A percentile compares a stretch with the other conserved stretches of the same genome.
Conservation (phyloP, 768 basidiomycete genomes). For the Pleurotus giganteus region DNA sequence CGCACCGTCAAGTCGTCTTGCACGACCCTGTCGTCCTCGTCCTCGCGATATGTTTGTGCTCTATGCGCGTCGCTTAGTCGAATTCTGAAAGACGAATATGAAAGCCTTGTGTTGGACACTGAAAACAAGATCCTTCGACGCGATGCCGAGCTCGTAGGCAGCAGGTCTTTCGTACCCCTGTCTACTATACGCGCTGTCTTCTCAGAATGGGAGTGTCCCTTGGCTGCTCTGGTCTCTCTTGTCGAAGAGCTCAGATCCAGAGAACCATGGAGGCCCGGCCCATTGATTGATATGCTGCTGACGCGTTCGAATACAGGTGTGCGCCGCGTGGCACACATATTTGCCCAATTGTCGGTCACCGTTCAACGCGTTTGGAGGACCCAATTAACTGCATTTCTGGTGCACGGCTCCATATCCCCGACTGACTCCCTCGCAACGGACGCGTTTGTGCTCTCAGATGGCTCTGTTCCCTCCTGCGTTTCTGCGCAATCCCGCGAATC, state of each 20-base stretch:
- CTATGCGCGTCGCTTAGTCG: conserved; percentile 70
- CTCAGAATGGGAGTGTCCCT: conserved; percentile 84
- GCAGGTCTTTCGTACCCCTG: conserved; percentile 80
- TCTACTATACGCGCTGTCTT: conserved; percentile 82
- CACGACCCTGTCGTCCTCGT: conserved; percentile 49
- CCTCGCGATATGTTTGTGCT: conserved; percentile 77
- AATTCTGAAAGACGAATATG: conserved; percentile 79
- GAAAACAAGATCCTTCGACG: conserved; percentile 76
- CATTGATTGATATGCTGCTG: conserved; percentile 77
- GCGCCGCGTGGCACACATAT: conserved; percentile 68
- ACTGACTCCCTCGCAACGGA: conserved; percentile 68
- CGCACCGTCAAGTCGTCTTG: conserved; percentile 64
- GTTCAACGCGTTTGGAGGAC: conserved; percentile 83
- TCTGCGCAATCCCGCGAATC: conserved; percentile 73
- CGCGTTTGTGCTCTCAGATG: conserved; percentile 56
- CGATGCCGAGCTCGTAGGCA: conserved; percentile 75
- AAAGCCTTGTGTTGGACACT: conserved; percentile 72
- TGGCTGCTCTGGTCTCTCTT: conserved; percentile 67
- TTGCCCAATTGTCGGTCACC: conserved; percentile 65
- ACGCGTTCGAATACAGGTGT: conserved; percentile 75
- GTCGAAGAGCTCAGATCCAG: conserved; percentile 59
- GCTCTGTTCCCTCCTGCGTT: conserved; percentile 74
- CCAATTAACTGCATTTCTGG: conserved; percentile 78
- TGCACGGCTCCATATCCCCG: conserved; percentile 71
- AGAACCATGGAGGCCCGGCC: conserved; percentile 68